Base-by-base conservation (phyloP, 2,329 filamentous ascomycete species). In the Aspergillus floridensis region DNA sequence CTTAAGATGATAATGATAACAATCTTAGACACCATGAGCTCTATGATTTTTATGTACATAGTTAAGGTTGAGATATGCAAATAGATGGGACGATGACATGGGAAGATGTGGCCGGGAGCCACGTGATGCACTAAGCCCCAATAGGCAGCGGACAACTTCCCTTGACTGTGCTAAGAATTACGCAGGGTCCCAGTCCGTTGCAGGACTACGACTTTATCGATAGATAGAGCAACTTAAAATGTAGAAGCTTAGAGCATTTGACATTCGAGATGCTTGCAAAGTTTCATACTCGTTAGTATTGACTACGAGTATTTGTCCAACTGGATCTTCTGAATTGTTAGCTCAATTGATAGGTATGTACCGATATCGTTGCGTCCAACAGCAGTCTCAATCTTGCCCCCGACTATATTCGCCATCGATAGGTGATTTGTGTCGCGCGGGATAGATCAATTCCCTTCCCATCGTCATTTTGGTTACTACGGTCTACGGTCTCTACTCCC, bases 111-210 rank as follows among this genome's bases (percentile, higher is more conserved):
- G 44, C 38, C 21, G 56, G 59, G 52, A 59, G 47, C 59, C 69
- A 71, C 66, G 68, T 70, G 69, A 70, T 53, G 44, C 56, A 57
- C 69, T 61, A 68, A 50, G 44, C 60, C 62, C 19, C 16, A 64
- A 59, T 31, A 19, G 59, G 59, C 50, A 52, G 55, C 47, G 47
- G 53, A 49, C 44, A 57, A 50, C 52, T 46, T 44, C 29, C 56
- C 59, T 63, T 60, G 49, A 48, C 60, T 62, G 68, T 70, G 63
- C 67, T 70, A 63, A 64, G 60, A 67, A 68, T 47, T 70, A 67
- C 69, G 69, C 69, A 47, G 32, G 35, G 35, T n/a, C 47, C 46
- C 49, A 41, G 58, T 53, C 56, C 58, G 58, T 50, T 29, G 26
- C 7, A 53, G 48, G 50, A 44, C 38, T 44, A 19, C 38, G 26